Base-by-base conservation (phyloP, 23 red algal genomes). In the Gracilaria caudata region DNA sequence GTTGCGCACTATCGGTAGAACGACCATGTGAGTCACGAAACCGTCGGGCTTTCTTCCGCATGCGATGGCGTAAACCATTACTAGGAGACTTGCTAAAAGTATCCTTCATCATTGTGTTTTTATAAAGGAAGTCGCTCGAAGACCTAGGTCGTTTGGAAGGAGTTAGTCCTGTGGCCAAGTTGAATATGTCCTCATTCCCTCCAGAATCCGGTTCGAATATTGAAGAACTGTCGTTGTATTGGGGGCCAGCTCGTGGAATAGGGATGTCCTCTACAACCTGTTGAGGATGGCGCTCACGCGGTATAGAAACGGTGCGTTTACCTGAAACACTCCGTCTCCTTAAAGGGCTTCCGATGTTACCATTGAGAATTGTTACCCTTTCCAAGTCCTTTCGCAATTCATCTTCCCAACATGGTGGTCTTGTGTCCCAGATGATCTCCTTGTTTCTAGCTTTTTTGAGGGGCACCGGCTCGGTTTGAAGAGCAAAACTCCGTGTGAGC, bases 211-310 rank as follows among this genome's bases (percentile, higher is more conserved):
- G 10, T 25, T 75, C 39, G 20, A 24, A 24, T 5, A 33, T 7
- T 73, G 20, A 28, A 34, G 5, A 23, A 17, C 29, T 75, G 7
- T 19, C 40, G 43, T 47, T 75, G 24, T 30, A 12, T 33, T 47
- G 37, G 11, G 25, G 25, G 9, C 37, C 39, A 75, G 37, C 43
- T 30, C 70, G 70, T 11, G 70, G 70, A 49, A 75, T 75, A 45
- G 70, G 70, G 33, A 75, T 47, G 40, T 75, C 70, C 7, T 38
- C 70, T 19, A 75, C 7, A 47, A n/a, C 70, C 10, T 38, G 37
- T 49, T 49, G 39, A 47, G 70, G 70, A 75, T 75, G 70, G n/a
- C 70, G 70, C 40, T 75, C 70, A 3, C 21, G 38, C 7, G 70
- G 70, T 29, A 28, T 47, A 26, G 70, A 4, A 6, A 46, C 19